Evolutionary conservation across 805 yeast genomes (phyloP), one percentile per base, ranked within the genome.

Genomic region (Wickerhamiella siamensis): DNA sequence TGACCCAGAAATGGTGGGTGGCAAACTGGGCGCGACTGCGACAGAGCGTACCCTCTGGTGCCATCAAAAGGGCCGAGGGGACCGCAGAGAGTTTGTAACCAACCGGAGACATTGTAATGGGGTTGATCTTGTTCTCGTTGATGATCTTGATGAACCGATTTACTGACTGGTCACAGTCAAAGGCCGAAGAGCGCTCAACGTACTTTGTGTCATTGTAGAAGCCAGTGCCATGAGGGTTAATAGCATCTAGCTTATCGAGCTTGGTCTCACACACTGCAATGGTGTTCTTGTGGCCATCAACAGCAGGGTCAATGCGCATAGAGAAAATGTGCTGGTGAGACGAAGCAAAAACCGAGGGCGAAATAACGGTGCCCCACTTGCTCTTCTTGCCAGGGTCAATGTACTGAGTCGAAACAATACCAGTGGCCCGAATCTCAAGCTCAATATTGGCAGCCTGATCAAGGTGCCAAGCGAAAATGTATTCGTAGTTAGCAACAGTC

Each of bases 401-500:
- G 57, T 88, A 87, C 79, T 77, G 79, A 42, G 93, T 81, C 18
- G 88, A 80, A 51, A 81, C 68, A 54, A 81, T 79, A 68, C 93
- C 93, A 42, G 91, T 81, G 44, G 91, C 91, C 62, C 88, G 74
- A 46, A 79, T 78, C 61, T 82, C 84, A 45, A 80, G 76, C 50
- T 75, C 78, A 52, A 81, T 74, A 42, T 77, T 75, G 54, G 87
- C 93, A 49, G 78, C 86, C 64, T 75, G 83, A 54, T 76, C 82
- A 55, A 81, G 76, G 55, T 79, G 72, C 56, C 76, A 64, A 62
- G 79, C 78, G 52, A 80, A 60, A 49, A 78, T 72, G 65, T 81
- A 81, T 65, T 81, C 91, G 64, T 81, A 81, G 67, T 81, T 81
- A 45, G 86, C 84, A 47, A 80, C 88, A 32, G 91, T 81, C 26